Percentiles rank a stretch among this genome's conserved stretches.
These are phyloP conservation scores for Aschersonia sp. DNA, from an alignment of 2,329 filamentous ascomycete genomes.

Conservation along the genomic window DNA sequence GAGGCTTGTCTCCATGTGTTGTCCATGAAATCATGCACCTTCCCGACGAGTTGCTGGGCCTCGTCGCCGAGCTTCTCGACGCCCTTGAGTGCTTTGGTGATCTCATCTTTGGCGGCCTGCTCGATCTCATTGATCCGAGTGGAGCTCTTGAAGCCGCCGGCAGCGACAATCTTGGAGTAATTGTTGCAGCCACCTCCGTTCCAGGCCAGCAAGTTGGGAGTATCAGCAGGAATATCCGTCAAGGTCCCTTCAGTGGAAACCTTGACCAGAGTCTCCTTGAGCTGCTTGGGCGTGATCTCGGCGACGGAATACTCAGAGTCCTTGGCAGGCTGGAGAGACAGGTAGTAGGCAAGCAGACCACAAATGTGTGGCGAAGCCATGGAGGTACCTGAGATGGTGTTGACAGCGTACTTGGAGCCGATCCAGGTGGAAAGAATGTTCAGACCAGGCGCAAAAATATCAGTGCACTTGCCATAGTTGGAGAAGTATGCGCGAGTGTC, in stretches of 20 bases:
- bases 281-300: constrained; percentile 79
- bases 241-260: constrained; percentile 70
- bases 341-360: constrained; percentile 93
- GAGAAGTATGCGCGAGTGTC: constrained; percentile 99
- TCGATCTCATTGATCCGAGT: constrained; percentile 31
- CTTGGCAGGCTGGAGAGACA: constrained; percentile 81
- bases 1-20: too few species aligned
- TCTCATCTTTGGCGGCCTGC: constrained; percentile 42
- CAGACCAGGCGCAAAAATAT: constrained; percentile 94
- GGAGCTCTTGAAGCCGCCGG: constrained; percentile 54
- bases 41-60: too few species aligned
- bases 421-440: constrained; percentile 99
- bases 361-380: constrained; percentile 97
- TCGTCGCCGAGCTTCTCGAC: constrained; percentile 26
- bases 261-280: constrained; percentile 77
- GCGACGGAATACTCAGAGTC: constrained; percentile 88
- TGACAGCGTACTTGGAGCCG: constrained; percentile 86
- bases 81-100: constrained; percentile 44
- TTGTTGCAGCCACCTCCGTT: constrained; percentile 93
- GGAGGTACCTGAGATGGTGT: constrained; percentile 98
- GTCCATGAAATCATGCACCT: too few species aligned
- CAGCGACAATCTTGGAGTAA: constrained; percentile 68
- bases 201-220: constrained; percentile 93
- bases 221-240: constrained; percentile 68
- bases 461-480: constrained; percentile 98